Percentiles rank a stretch among this genome's conserved stretches.
phyloP scores from a whole-genome alignment of 208 protist genomes.

The Leptomonas pyrrhocoris region DNA sequence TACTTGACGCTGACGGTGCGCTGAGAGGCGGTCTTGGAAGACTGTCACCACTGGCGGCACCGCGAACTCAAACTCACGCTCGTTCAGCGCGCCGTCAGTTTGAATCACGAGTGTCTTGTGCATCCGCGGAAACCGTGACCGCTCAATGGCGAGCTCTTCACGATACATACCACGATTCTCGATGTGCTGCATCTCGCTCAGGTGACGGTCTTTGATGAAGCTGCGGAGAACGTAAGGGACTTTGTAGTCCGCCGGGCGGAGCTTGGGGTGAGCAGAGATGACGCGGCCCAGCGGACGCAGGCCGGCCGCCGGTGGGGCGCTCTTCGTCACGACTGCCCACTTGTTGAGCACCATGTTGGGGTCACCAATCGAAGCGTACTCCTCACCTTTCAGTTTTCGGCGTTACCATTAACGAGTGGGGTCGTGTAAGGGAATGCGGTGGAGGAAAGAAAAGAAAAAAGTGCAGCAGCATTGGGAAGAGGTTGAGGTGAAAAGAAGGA shows the following conservation, averaged over 20 bases:
- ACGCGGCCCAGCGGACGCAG: conserved; percentile 61
- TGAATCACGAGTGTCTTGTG: conserved; percentile 81
- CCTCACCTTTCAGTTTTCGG: neutral
- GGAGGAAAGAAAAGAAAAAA: neutral
- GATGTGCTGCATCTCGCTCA: conserved; percentile 86
- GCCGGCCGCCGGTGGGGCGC: conserved; percentile 63
- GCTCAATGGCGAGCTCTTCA: conserved; percentile 90
- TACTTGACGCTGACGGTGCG: conserved; percentile 81
- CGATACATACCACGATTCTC: conserved; percentile 91
- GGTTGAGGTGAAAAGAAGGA: neutral
- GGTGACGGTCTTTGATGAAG: conserved; percentile 88
- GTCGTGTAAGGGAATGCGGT: too few relatives aligned
- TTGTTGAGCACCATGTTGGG: conserved; percentile 83
- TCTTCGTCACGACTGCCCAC: conserved; percentile 87
- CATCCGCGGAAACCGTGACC: conserved; percentile 80
- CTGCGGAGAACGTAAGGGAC: conserved; percentile 83
- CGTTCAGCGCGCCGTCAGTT: conserved; percentile 88
- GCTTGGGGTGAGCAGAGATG: conserved; percentile 66
- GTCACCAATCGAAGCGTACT: neutral
- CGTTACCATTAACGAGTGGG: neutral
- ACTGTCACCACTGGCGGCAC: conserved; percentile 83
- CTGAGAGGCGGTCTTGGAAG: conserved; percentile 85
- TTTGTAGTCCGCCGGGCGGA: conserved; percentile 83
- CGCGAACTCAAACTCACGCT: conserved; percentile 89
- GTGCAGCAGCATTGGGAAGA: neutral